Evolutionary conservation across 768 basidiomycete genomes (phyloP), one percentile per base, ranked within the genome.

Genomic region (Polyporus arcularius): DNA sequence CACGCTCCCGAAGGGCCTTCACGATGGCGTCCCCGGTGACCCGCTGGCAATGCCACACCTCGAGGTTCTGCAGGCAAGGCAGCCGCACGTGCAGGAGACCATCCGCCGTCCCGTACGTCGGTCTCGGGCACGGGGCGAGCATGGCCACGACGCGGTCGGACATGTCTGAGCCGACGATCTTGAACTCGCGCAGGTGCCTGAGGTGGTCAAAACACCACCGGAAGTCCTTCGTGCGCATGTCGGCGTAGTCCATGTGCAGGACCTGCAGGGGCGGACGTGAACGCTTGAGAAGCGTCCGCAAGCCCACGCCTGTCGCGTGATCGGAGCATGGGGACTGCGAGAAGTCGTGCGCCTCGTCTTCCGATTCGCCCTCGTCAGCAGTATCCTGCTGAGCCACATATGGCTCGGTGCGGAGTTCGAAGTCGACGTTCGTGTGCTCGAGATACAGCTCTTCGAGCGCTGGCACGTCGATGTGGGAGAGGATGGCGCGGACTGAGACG

Each of bases 151-250:
- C 90, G 42, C 76, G 83, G 74, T 92, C 79, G 30, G 88, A 88
- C 90, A 92, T 88, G 71, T 92, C 90, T 9, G 89, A 91, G 26
- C 87, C 90, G 57, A 87, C 85, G 65, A 92, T 91, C 49, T 81
- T 79, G 71, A 92, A 92, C 51, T 85, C 81, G 65, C 82, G 81
- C 49, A 92, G 74, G 38, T 71, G 60, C 0, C 71, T 69, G 12
- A 89, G 74, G 40, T 79, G 76, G 58, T 85, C 82, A 63, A 92
- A 92, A 50, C 85, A 76, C 75, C 85, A 89, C 32, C 67, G 70
- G 68, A 92, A 92, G 69, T 92, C 90, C 74, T 90, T 92, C 35
- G 89, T 92, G 47, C 89, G 86, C 84, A 90, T 86, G 73, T 92
- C 90, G 55, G 87, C 86, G 65, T 86, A 88, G 67, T 92, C 86